phyloP scores from a whole-genome alignment of 2,329 filamentous ascomycete species.

The Allantophomopsis lycopodina region DNA sequence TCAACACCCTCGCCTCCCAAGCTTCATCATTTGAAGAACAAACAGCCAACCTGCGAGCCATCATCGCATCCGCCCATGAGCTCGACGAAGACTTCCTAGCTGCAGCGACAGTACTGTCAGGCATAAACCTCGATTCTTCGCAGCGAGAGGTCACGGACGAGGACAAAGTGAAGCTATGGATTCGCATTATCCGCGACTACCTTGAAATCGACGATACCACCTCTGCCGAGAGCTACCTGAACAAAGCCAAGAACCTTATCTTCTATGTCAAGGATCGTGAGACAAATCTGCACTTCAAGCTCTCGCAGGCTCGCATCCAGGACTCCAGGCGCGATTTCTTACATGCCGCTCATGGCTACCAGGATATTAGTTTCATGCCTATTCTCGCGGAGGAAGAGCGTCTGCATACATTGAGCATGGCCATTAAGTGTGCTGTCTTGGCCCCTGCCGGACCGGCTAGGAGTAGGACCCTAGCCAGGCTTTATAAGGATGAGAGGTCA shows the following conservation, averaged over 20 bases:
- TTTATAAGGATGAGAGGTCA: conserved; percentile 89
- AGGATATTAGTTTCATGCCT: conserved; percentile 66
- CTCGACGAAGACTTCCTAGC: conserved; percentile 64
- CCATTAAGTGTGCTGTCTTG: conserved; percentile 84
- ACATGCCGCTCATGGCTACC: conserved; percentile 76
- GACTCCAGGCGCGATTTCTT: conserved; percentile 86
- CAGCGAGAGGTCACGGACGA: conserved; percentile 73
- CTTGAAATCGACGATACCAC: conserved; percentile 88
- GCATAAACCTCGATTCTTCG: conserved; percentile 78
- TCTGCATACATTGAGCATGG: conserved; percentile 69
- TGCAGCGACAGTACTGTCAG: conserved; percentile 66
- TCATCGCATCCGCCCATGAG: conserved; percentile 76
- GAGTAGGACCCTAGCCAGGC: conserved; percentile 62
- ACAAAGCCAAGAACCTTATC: conserved; percentile 90
- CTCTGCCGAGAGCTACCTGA: conserved; percentile 73
- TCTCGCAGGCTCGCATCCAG: conserved; percentile 84
- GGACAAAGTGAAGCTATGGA: conserved; percentile 76
- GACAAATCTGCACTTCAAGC: conserved; percentile 71
- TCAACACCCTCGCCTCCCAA: conserved; percentile 47
- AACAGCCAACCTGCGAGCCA: conserved; percentile 62
- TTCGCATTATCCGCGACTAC: conserved; percentile 87
- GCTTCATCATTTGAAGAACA: conserved; percentile 74
- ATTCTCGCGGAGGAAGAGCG: conserved; percentile 79
- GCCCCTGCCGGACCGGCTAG: conserved; percentile 81
- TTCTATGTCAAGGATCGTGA: conserved; percentile 62